Conservation (phyloP, 2,329 filamentous ascomycete species). For the Cladobotryum protrusum region DNA sequence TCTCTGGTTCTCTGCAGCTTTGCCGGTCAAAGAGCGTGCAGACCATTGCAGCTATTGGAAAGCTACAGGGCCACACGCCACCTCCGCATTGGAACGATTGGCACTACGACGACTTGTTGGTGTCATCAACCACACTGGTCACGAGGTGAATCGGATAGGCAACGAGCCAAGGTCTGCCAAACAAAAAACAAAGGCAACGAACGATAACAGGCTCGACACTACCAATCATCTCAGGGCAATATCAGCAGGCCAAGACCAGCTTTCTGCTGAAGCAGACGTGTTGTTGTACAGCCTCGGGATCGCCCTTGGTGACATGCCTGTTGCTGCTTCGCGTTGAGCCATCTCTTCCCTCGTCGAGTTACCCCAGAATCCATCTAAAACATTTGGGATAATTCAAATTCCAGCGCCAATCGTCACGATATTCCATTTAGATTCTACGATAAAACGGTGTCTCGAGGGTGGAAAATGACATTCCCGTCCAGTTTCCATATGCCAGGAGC, state of each 20-base stretch:
- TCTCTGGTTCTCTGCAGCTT: too few relatives aligned
- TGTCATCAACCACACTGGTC: too few relatives aligned
- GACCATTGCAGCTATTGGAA: too few relatives aligned
- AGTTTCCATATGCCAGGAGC: constrained; percentile 32
- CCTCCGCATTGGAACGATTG: too few relatives aligned
- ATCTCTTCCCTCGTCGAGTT: background rate
- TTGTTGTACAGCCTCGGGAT: background rate
- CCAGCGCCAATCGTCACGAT: background rate
- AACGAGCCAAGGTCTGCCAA: background rate
- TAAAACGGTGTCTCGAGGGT: background rate
- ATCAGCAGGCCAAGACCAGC: too few relatives aligned
- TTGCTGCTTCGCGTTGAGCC: background rate
- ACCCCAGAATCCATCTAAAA: background rate
- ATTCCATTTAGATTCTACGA: background rate
- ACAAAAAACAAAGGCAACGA: background rate
- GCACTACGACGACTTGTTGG: too few relatives aligned
- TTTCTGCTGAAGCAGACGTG: background rate
- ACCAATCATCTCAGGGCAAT: too few relatives aligned
- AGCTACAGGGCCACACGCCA: too few relatives aligned
- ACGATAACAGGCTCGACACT: too few relatives aligned
- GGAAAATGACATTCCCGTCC: constrained; percentile 23
- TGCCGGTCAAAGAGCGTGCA: too few relatives aligned
- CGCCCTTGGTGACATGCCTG: background rate
- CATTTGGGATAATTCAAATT: background rate
- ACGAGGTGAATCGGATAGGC: too few relatives aligned